phyloP scores from a whole-genome alignment of 306 rosid genomes.

The Crotalaria pallida region DNA sequence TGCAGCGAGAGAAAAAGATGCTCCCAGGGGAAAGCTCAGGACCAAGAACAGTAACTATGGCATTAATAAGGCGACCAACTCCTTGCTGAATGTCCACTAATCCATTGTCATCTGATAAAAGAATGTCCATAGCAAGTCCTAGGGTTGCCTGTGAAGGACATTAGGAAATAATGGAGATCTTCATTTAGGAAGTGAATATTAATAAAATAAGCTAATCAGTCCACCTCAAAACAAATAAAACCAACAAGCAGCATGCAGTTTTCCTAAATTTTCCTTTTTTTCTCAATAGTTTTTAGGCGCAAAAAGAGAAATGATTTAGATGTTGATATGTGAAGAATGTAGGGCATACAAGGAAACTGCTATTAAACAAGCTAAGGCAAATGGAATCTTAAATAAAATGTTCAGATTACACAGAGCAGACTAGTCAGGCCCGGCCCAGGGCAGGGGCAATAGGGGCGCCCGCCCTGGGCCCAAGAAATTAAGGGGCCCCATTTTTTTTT shows the following conservation, averaged over 20 bases:
- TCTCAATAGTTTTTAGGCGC: background rate
- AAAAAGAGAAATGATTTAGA: background rate
- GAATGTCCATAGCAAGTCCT: constrained; percentile 94
- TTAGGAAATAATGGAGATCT: constrained; percentile 1
- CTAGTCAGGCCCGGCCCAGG: too few relatives aligned
- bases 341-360: background rate
- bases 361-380: background rate
- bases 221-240: background rate
- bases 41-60: constrained; percentile 90
- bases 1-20: constrained; percentile 94
- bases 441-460: too few relatives aligned
- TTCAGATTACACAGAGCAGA: too few relatives aligned
- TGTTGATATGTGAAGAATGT: background rate
- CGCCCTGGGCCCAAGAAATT: too few relatives aligned
- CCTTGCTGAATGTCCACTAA: constrained; percentile 90
- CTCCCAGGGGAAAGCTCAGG: constrained; percentile 99
- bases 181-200: constrained; percentile 20
- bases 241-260: background rate
- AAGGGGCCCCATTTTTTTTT: too few relatives aligned
- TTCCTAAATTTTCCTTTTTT: background rate
- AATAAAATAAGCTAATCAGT: background rate
- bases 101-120: constrained; percentile 89
- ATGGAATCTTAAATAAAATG: background rate
- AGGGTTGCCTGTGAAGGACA: constrained; percentile 67
- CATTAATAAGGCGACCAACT: constrained; percentile 92